Evolutionary conservation across 768 basidiomycete species (phyloP), one percentile per base, ranked within the genome.

Genomic region (Collybia sordida): DNA sequence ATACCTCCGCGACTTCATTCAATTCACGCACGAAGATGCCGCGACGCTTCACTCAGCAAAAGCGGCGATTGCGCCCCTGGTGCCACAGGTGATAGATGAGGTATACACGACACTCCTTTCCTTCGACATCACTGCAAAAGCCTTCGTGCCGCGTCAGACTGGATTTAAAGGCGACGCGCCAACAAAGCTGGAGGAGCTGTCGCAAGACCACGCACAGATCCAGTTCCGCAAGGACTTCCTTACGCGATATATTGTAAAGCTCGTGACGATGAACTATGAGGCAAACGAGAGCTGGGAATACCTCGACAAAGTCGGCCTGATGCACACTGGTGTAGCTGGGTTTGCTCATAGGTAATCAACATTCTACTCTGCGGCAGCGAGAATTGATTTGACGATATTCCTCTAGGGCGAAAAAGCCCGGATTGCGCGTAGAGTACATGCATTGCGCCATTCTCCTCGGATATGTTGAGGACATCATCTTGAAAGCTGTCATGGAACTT

Each of bases 161-260:
- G 47, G 47, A 7, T 48, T 39, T 23, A 38, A 39, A 24, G 22
- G 37, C 9, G 45, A 18, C 1, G 28, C 35, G 14, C 45, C 45
- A n/a, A 19, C 45, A 11, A 22, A 36, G 3, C 45, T 46, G 15
- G 35, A 28, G 35, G 47, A 48, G 9, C 47, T 48, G 21, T 22
- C 7, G 1, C 47, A 37, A 3, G 22, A 48, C 14, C 36, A 40
- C 24, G 36, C 47, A 6, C 47, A 38, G 12, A 48, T 48, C 36
- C 38, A 48, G 36, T 48, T 39, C 18, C 34, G 47, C 21, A 48
- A 48, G 27, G 47, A 48, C 27, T 27, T 48, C 23, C 47, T 48
- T 12, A 17, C 47, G 17, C 35, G 27, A n/a, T 48, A 48, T 19
- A 22, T 48, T 4, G 37, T 48, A 14, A 48, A 48, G 17, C 37